phyloP scores from a whole-genome alignment of 2,329 filamentous ascomycete genomes.

The Emmonsiellopsis sp. region DNA sequence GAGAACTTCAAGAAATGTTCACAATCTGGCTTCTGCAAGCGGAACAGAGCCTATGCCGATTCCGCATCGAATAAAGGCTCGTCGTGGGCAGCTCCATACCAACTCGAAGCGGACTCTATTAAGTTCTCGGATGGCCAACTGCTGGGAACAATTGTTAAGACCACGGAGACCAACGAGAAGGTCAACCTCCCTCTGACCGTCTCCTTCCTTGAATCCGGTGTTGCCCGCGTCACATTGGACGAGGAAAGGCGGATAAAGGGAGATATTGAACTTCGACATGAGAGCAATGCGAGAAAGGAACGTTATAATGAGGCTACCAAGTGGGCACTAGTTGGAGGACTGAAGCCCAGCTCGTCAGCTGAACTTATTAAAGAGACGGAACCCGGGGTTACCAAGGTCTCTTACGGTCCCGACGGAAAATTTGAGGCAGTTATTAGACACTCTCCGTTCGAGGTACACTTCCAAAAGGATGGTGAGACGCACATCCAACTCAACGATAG shows the following conservation, averaged over 20 bases:
- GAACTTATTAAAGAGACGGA: slow-evolving; percentile 57
- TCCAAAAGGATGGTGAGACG: slow-evolving; percentile 69
- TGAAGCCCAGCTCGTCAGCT: slow-evolving; percentile 62
- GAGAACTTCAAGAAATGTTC: slow-evolving; percentile 95
- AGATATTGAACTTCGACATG: slow-evolving; percentile 77
- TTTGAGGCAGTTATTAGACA: slow-evolving; percentile 80
- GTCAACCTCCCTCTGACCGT: slow-evolving; percentile 74
- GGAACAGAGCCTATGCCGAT: slow-evolving; percentile 86
- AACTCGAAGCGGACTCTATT: slow-evolving; percentile 60
- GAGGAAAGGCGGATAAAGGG: slow-evolving; percentile 85
- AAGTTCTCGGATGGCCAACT: slow-evolving; percentile 72
- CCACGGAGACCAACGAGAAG: slow-evolving; percentile 54
- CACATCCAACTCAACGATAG: slow-evolving; percentile 84
- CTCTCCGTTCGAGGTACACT: slow-evolving; percentile 74
- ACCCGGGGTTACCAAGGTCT: slow-evolving; percentile 58
- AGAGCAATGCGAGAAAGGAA: slow-evolving; percentile 77
- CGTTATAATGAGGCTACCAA: slow-evolving; percentile 86
- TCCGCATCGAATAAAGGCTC: slow-evolving; percentile 54
- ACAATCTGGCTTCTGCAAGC: slow-evolving; percentile 94
- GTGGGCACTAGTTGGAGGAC: slow-evolving; percentile 76
- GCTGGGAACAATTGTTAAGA: slow-evolving; percentile 73
- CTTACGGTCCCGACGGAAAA: slow-evolving; percentile 65
- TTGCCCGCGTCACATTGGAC: slow-evolving; percentile 77
- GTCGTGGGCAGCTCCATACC: slow-evolving; percentile 72
- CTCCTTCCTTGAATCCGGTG: slow-evolving; percentile 82